Evolutionary conservation across 495 filamentous ascomycete species (phyloP), one percentile per base, ranked within the genome.

Genomic region (Evansstolkia leycettana): DNA sequence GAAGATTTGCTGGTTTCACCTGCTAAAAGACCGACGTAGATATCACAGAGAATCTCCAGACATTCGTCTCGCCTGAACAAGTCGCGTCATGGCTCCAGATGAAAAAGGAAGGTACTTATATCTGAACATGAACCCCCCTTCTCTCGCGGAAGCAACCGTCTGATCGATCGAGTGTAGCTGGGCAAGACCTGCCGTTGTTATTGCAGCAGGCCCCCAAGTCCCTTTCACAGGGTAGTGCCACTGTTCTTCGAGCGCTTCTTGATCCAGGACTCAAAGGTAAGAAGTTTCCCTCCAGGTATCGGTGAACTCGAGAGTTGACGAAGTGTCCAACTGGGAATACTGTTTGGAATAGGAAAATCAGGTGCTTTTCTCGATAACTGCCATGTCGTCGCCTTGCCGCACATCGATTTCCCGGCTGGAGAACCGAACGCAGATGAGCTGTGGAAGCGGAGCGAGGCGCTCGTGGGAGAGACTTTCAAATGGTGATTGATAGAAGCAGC

Each of bases 371-470:
- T 62, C 6, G 33, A 45, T n/a, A 47, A 64, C 33, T 57, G 53
- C 40, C 45, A 58, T 33, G 37, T 57, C n/a, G 14, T 27, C 11
- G 7, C 32, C 0, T 31, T 54, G 11, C 42, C 47, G 1, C 35
- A 52, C 6, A 34, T 45, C 4, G 51, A 56, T 15, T 55, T 62
- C 11, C 59, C 60, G 3, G 36, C 31, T 0, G 56, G 62, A 13
- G 46, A 53, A 13, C 51, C 54, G 15, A 53, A 46, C 17, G 64
- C 63, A 2, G 39, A 48, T 15, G 58, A 50, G 29, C 38, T 74
- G 9, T 73, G 70, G 70, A 52, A 45, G 28, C 28, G 66, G 28
- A 74, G 70, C 36, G 64, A 72, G 44, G 44, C 62, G 30, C 42
- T 73, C 16, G 55, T 73, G 0, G 62, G 58, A 2, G 43, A 69